Conservation (phyloP, 164 flowering plant genomes). For the Kingdonia uniflora region DNA sequence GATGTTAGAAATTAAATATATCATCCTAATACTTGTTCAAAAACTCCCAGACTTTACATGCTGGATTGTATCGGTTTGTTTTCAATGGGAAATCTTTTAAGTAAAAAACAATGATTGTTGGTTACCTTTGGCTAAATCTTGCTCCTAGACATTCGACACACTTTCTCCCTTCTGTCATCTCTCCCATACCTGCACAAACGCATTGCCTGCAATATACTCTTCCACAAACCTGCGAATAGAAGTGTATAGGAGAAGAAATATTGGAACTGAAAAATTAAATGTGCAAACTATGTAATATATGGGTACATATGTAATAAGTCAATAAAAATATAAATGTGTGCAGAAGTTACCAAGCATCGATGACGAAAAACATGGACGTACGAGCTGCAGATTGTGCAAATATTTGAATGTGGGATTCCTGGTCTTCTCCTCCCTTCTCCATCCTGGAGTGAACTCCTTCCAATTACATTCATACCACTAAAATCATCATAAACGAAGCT, state of each 20-base stretch:
- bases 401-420: conserved; percentile 72
- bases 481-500: conserved; percentile 22
- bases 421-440: conserved; percentile 31
- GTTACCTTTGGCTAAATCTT: conserved; percentile 60
- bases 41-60: too few relatives aligned
- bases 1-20: too few relatives aligned
- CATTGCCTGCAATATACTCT: conserved; percentile 66
- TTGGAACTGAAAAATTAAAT: too few relatives aligned
- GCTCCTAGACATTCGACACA: conserved; percentile 56
- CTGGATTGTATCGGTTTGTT: too few relatives aligned
- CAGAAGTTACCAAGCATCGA: conserved; percentile 46
- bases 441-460: conserved; percentile 4
- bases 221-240: conserved; percentile 51
- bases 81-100: too few relatives aligned
- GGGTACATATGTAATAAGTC: too few relatives aligned
- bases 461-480: conserved; percentile 8
- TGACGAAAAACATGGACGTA: conserved; percentile 50
- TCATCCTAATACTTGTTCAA: too few relatives aligned
- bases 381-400: conserved; percentile 48
- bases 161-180: conserved; percentile 75
- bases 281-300: too few relatives aligned
- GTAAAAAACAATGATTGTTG: too few relatives aligned
- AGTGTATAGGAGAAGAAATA: not conserved
- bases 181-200: conserved; percentile 58
- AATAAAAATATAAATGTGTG: too few relatives aligned